A percentile compares a stretch with the other conserved stretches of the same genome.
These are phyloP conservation scores for Kuraishia piskuri DNA, from an alignment of 805 yeast genomes.

Conservation along the genomic window DNA sequence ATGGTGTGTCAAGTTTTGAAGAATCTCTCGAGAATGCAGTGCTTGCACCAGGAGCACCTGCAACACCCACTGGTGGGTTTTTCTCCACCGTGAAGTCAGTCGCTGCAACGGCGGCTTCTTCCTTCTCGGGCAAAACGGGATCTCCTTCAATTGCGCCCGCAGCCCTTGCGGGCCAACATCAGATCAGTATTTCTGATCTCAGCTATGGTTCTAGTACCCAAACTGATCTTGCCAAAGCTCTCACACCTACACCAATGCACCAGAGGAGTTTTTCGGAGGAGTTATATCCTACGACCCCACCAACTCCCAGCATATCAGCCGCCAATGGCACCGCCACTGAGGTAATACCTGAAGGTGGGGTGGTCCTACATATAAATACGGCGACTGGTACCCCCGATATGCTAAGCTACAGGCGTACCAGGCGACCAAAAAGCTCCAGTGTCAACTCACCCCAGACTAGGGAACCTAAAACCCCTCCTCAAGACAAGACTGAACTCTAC, in stretches of 20 bases:
- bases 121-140: neutral
- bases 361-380: neutral
- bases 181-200: constrained; percentile 12
- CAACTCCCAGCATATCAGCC: neutral
- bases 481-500: neutral
- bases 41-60: neutral
- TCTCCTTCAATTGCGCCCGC: neutral
- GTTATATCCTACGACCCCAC: neutral
- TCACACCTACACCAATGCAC: neutral
- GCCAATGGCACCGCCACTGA: neutral
- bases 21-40: neutral
- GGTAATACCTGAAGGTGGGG: constrained; percentile 5
- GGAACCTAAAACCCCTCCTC: constrained; percentile 3
- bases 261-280: neutral
- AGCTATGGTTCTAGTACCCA: constrained; percentile 5
- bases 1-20: neutral
- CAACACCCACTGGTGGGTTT: constrained; percentile 6
- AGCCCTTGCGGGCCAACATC: constrained; percentile 7
- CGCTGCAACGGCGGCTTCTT: constrained; percentile 2
- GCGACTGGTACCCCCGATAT: constrained; percentile 19
- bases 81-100: constrained; percentile 8
- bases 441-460: constrained; percentile 9
- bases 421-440: constrained; percentile 11
- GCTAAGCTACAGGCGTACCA: constrained; percentile 20
- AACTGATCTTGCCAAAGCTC: neutral